Base-by-base conservation (phyloP, 306 rosid genomes). In the Hippophae tibetana region DNA sequence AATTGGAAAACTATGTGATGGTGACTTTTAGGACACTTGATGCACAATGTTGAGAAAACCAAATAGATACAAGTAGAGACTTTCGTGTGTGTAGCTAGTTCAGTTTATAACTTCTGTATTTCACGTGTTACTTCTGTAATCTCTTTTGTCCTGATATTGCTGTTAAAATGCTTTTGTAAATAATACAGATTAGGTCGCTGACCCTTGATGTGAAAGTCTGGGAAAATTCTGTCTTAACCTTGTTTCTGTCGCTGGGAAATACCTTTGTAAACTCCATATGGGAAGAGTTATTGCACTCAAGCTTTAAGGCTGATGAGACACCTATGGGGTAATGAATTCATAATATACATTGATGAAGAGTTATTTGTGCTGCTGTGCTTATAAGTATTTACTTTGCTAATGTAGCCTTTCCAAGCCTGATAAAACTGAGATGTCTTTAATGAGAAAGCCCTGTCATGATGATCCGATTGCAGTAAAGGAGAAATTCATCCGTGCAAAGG, bases 201-300 rank as follows among this genome's bases (percentile, higher is more conserved):
- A 82, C 89, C 57, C 95, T 84, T 56, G 95, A 87, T 82, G 95
- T 87, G 64, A 87, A 87, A 82, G 87, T 76, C 45, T 87, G 95
- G 95, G 86, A 87, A 43, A 56, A 80, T 55, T 72, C 81, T 46
- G 86, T 87, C 60, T 49, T 87, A 66, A 58, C 70, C 50, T 65
- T 87, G 81, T 78, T 87, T 51, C 76, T 75, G 72, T 82, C 93
- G 8, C 74, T 84, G 41, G 95, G 95, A 12, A 87, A 87, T 74
- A 42, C 49, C 51, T 87, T 61, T 59, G 76, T 73, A 42, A 87
- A 87, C 77, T 71, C 95, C 6, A 77, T 87, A 65, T 87, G 95
- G 95, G 93, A 87, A 71, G 93, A 84, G 75, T 53, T 59, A 63
- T 72, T 87, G 83, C 60, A 66, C 54, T 65, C 85, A 62, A 69